phyloP scores from a whole-genome alignment of 345 rosid genomes.

The Barbarea vulgaris region DNA sequence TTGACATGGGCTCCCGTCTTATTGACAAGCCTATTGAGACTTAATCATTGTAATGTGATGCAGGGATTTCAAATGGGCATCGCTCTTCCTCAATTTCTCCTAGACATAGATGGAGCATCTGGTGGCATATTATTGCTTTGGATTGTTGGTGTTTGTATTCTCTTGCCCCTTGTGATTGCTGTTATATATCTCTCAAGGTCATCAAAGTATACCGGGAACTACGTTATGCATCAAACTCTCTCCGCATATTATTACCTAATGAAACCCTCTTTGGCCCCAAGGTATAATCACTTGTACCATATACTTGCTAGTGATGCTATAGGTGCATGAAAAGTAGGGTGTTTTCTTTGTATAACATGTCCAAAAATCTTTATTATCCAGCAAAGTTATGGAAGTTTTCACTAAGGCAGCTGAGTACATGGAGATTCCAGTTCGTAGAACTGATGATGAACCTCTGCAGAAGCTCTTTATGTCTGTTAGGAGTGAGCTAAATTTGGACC shows the following conservation, averaged over 20 bases:
- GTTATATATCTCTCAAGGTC: conserved; percentile 94
- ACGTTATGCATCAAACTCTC: conserved; percentile 96
- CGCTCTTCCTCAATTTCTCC: conserved; percentile 93
- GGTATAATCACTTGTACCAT: conserved; percentile 48
- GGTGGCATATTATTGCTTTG: conserved; percentile 97
- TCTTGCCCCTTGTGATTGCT: conserved; percentile 92
- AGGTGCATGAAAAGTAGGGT: conserved; percentile 4
- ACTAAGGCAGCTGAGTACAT: conserved; percentile 94
- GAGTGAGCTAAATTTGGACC: conserved; percentile 95
- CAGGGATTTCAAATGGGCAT: conserved; percentile 99
- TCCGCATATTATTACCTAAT: conserved; percentile 84
- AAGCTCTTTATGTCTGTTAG: conserved; percentile 93
- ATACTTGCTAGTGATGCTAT: not conserved
- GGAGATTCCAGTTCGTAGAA: conserved; percentile 97
- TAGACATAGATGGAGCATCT: conserved; percentile 90
- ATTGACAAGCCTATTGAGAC: conserved; percentile 20
- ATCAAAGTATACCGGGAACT: conserved; percentile 94
- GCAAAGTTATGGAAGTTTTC: conserved; percentile 99
- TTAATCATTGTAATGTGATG: conserved; percentile 30
- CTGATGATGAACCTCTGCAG: conserved; percentile 94
- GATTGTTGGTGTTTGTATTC: conserved; percentile 98
- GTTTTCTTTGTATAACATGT: conserved; percentile 32
- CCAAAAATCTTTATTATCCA: conserved; percentile 40
- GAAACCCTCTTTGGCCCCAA: conserved; percentile 99
- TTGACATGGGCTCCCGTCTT: conserved; percentile 8